Percentiles rank a stretch among this genome's conserved stretches.
phyloP scores from a whole-genome alignment of 1,284 basidiomycete species.

The Paramarasmius palmivorus region DNA sequence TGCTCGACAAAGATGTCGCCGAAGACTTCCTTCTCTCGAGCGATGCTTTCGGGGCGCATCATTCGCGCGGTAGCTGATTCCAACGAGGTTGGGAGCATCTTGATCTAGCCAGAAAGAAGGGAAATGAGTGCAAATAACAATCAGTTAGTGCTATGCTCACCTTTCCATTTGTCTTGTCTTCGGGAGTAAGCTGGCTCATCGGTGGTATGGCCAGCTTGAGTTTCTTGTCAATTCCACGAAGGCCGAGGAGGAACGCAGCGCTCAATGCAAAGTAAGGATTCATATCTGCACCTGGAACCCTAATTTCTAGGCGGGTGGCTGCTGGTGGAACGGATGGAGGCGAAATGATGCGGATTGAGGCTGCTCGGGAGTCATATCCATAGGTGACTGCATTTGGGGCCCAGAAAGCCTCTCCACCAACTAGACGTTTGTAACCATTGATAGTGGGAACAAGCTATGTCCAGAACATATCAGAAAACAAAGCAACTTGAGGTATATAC shows the following conservation, averaged over 20 bases:
- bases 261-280: slow-evolving; percentile 89
- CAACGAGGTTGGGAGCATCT: slow-evolving; percentile 76
- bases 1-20: slow-evolving; percentile 93
- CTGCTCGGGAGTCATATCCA: slow-evolving; percentile 93
- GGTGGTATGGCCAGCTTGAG: slow-evolving; percentile 72
- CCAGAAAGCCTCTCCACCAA: slow-evolving; percentile 95
- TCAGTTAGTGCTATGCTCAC: no score
- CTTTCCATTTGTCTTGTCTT: slow-evolving; percentile 58
- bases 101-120: slow-evolving; percentile 41
- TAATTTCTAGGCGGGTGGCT: slow-evolving; percentile 87
- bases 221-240: slow-evolving; percentile 85
- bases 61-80: slow-evolving; percentile 80
- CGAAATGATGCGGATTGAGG: slow-evolving; percentile 88
- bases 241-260: slow-evolving; percentile 83
- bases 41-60: slow-evolving; percentile 77
- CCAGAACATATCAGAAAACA: background rate
- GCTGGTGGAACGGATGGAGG: slow-evolving; percentile 81
- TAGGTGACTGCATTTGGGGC: slow-evolving; percentile 92
- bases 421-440: slow-evolving; percentile 96
- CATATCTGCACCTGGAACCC: slow-evolving; percentile 96
- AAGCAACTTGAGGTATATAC: background rate
- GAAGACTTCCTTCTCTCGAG: slow-evolving; percentile 73
- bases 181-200: slow-evolving; percentile 56
- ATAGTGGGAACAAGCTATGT: slow-evolving; percentile 85
- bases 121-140: no score